Conservation (phyloP, 345 rosid genomes). For the Xanthoceras sorbifolium region DNA sequence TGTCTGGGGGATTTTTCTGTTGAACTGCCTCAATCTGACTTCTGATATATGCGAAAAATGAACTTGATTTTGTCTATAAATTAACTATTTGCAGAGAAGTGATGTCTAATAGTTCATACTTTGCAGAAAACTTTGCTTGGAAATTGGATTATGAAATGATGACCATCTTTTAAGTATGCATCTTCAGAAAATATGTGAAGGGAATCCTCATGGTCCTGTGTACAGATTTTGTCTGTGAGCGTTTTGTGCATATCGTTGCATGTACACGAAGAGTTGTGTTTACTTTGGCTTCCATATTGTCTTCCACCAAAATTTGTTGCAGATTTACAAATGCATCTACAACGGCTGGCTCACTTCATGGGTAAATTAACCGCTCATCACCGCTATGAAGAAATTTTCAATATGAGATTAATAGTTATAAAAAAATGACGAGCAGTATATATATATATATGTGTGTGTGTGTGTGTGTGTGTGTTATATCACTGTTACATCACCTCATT, state of each 20-base stretch:
- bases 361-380: background rate
- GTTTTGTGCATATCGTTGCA: background rate
- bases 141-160: background rate
- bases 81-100: background rate
- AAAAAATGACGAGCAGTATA: background rate
- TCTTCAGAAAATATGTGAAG: background rate
- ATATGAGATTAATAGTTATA: background rate
- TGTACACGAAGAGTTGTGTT: background rate
- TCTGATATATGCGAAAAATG: background rate
- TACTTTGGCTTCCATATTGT: background rate
- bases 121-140: conserved; percentile 10
- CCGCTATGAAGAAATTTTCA: background rate
- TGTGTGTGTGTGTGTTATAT: no score
- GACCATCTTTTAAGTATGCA: background rate
- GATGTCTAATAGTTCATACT: background rate
- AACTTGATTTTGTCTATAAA: background rate
- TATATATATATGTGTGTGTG: no score
- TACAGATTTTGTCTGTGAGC: conserved; percentile 2
- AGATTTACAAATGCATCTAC: background rate
- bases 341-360: background rate
- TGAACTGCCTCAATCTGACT: background rate
- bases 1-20: background rate
- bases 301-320: background rate
- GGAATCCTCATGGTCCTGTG: background rate
- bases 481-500: background rate